These are phyloP conservation scores for Verbascum thapsus DNA, from an alignment of 257 asterid species.

Conservation along the genomic window DNA sequence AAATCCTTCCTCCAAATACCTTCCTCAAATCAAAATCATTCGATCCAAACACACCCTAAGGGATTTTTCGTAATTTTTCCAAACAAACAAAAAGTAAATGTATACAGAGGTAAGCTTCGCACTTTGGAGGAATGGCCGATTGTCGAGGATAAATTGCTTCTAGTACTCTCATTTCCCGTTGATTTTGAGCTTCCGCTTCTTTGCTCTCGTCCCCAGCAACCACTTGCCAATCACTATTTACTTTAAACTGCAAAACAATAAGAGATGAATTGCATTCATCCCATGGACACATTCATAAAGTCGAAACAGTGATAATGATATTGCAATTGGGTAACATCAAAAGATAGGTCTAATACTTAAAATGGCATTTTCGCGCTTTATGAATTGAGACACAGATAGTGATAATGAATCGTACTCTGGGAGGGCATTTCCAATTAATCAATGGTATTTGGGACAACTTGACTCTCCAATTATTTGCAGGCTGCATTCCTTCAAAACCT, in stretches of 20 bases:
- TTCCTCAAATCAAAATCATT: too few species aligned
- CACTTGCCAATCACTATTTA: conserved; percentile 46
- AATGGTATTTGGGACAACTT: conserved; percentile 53
- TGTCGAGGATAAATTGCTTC: conserved; percentile 76
- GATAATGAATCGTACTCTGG: conserved; percentile 41
- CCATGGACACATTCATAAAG: too few species aligned
- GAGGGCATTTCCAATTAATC: conserved; percentile 55
- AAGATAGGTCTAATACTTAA: neutral
- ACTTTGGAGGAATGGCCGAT: conserved; percentile 71
- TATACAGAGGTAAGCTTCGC: conserved; percentile 20
- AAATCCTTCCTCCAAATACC: too few species aligned
- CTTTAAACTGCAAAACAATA: conserved; percentile 42
- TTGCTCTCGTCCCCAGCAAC: conserved; percentile 65
- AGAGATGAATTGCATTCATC: neutral
- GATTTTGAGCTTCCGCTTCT: conserved; percentile 41
- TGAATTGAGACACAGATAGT: neutral
- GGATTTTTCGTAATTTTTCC: too few species aligned
- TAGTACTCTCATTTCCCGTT: conserved; percentile 53
- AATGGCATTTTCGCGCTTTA: neutral
- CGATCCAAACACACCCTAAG: too few species aligned
- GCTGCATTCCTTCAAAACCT: conserved; percentile 57
- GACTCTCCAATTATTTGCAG: conserved; percentile 36
- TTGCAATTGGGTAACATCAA: neutral
- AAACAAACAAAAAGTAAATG: conserved; percentile 3
- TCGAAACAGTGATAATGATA: too few species aligned